Percentiles rank a stretch among this genome's conserved stretches.
Conservation (phyloP, 306 rosid species). For the Quercus wislizeni region DNA sequence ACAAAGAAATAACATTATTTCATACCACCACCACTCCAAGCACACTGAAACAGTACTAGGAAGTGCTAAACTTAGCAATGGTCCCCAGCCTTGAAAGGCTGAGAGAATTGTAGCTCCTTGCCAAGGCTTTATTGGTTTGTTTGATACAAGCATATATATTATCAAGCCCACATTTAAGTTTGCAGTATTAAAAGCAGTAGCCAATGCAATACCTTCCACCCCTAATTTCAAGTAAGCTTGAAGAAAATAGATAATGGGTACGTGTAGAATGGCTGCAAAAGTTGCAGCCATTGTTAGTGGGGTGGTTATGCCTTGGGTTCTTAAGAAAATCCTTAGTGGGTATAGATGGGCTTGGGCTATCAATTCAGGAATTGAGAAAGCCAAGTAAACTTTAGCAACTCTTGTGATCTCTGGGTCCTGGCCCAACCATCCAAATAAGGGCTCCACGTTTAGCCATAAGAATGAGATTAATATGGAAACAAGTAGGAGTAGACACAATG, state of each 20-base stretch:
- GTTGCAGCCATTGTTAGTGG: conserved; percentile 67
- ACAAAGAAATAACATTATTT: conserved; percentile 76
- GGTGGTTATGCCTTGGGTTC: conserved; percentile 74
- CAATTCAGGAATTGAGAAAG: conserved; percentile 77
- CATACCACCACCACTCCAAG: conserved; percentile 96
- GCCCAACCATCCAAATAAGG: conserved; percentile 60
- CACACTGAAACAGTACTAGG: conserved; percentile 74
- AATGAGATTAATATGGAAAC: conserved; percentile 70
- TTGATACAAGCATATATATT: conserved; percentile 50
- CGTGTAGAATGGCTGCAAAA: conserved; percentile 57
- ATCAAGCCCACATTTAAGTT: conserved; percentile 54
- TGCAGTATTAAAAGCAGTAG: conserved; percentile 70
- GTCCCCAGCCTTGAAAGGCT: conserved; percentile 61
- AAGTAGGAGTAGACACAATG: conserved; percentile 62
- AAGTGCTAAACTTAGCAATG: conserved; percentile 60
- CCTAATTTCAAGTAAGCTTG: conserved; percentile 53
- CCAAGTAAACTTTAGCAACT: conserved; percentile 70
- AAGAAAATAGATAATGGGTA: conserved; percentile 57
- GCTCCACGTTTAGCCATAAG: conserved; percentile 70
- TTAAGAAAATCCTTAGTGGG: conserved; percentile 61
- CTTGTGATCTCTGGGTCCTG: conserved; percentile 75
- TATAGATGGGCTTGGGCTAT: conserved; percentile 70
- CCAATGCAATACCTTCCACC: conserved; percentile 68
- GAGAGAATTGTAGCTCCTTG: conserved; percentile 41
- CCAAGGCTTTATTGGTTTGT: conserved; percentile 74